Evolutionary conservation across 1,139 yeast genomes (phyloP).

Genomic region (Hyphopichia pseudoburtonii): DNA sequence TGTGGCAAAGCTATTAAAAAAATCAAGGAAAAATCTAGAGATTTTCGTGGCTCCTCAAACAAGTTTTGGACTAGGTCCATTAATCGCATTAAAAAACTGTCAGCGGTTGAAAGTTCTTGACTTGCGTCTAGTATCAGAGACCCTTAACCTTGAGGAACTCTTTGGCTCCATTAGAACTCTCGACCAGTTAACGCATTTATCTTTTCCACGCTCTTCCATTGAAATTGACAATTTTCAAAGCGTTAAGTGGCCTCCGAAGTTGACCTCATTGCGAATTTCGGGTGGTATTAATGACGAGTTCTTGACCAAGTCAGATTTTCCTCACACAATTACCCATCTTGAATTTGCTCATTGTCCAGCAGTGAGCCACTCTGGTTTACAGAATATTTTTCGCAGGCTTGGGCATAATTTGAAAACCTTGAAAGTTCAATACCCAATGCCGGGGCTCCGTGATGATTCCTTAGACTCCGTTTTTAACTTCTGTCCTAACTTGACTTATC

Average conservation of each 20-base stretch:
- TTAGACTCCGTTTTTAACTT: slow-evolving; percentile 69
- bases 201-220: slow-evolving; percentile 87
- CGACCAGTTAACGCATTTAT: slow-evolving; percentile 63
- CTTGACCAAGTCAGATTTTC: slow-evolving; percentile 64
- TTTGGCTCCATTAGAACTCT: slow-evolving; percentile 71
- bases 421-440: slow-evolving; percentile 85
- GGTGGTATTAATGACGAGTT: slow-evolving; percentile 90
- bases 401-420: slow-evolving; percentile 66
- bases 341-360: slow-evolving; percentile 89
- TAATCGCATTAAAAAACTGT: slow-evolving; percentile 76
- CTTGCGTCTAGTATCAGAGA: slow-evolving; percentile 86
- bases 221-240: slow-evolving; percentile 61
- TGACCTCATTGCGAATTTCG: slow-evolving; percentile 71
- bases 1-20: slow-evolving; percentile 75
- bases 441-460: slow-evolving; percentile 66
- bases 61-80: slow-evolving; percentile 88
- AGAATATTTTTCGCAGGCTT: slow-evolving; percentile 56
- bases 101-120: slow-evolving; percentile 64
- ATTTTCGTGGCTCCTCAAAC: slow-evolving; percentile 90
- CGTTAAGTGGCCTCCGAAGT: slow-evolving; percentile 74
- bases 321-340: slow-evolving; percentile 64
- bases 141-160: slow-evolving; percentile 76
- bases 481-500: slow-evolving; percentile 67
- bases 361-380: slow-evolving; percentile 60
- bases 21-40: slow-evolving; percentile 65